These are phyloP conservation scores for Paramecium primaurelia DNA, from an alignment of 73 alveolate species.

Conservation along the genomic window DNA sequence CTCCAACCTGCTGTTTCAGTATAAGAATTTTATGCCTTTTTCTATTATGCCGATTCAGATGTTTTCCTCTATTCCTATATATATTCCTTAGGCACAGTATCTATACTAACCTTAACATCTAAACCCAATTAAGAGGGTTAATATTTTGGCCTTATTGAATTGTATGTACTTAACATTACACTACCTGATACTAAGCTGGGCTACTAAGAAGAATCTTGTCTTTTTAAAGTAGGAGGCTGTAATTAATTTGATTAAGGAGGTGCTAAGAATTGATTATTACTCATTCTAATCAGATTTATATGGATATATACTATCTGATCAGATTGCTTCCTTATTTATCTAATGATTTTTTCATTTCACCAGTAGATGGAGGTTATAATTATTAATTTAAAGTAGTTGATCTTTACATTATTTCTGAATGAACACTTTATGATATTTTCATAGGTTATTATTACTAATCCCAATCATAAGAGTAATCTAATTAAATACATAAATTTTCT, in stretches of 20 bases:
- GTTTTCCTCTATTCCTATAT: not conserved
- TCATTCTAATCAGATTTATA: not conserved
- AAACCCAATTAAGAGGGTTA: not conserved
- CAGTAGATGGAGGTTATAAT: not conserved
- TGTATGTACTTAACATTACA: constrained; percentile 31
- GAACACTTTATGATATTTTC: not conserved
- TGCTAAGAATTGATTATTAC: constrained; percentile 22
- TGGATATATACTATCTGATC: constrained; percentile 8
- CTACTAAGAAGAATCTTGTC: not conserved
- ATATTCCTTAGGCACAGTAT: not conserved
- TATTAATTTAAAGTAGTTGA: not conserved
- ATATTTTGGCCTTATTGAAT: constrained; percentile 15
- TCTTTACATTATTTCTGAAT: not conserved
- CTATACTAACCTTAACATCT: not conserved
- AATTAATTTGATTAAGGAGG: not conserved
- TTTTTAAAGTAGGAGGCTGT: not conserved
- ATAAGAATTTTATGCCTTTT: not conserved
- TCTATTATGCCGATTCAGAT: not conserved
- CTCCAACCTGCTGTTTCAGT: constrained; percentile 10
- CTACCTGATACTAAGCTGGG: not conserved
- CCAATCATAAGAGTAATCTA: constrained; percentile 17
- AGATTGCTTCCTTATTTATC: not conserved
- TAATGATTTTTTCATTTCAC: not conserved
- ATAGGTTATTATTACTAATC: not conserved
- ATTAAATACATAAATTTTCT: not conserved